Evolutionary conservation across 495 filamentous ascomycete species (phyloP).

Genomic region (Parachaetomium inaequale): DNA sequence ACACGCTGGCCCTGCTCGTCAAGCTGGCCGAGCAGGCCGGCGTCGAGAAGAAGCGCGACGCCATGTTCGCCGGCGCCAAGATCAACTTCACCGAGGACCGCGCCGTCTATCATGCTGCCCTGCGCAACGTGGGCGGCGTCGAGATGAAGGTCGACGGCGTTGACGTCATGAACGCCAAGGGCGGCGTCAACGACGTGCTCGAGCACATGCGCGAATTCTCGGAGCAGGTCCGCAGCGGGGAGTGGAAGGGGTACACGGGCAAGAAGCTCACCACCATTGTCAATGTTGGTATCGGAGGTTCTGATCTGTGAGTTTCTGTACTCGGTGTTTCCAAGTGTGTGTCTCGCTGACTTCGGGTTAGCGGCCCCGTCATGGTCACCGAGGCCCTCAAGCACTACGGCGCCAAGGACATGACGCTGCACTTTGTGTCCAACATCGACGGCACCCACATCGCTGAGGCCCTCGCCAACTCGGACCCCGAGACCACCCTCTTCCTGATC

Average conservation of each 20-base stretch:
- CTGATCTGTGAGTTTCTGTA: constrained; percentile 72
- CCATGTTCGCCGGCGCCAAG: constrained; percentile 94
- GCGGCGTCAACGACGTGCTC: constrained; percentile 80
- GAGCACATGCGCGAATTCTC: constrained; percentile 98
- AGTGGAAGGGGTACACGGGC: constrained; percentile 98
- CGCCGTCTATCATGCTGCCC: constrained; percentile 90
- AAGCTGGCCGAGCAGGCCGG: constrained; percentile 87
- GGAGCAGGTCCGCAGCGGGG: constrained; percentile 86
- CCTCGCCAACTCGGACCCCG: constrained; percentile 79
- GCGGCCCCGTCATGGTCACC: constrained; percentile 96
- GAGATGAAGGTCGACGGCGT: constrained; percentile 90
- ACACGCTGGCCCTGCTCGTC: constrained; percentile 81
- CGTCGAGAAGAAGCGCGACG: constrained; percentile 89
- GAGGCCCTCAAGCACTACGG: constrained; percentile 95
- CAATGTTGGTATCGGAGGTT: constrained; percentile 98
- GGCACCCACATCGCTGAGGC: constrained; percentile 97
- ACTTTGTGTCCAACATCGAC: constrained; percentile 99
- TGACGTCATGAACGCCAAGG: constrained; percentile 76
- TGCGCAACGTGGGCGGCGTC: constrained; percentile 81
- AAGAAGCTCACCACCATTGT: constrained; percentile 95
- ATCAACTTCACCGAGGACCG: constrained; percentile 99
- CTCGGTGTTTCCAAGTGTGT: neutral
- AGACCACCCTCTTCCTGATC: constrained; percentile 95
- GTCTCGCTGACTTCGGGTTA: constrained; percentile 33
- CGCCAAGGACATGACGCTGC: constrained; percentile 74